These are phyloP conservation scores for Ophiostoma triangulosporum DNA, from an alignment of 2,329 filamentous ascomycete genomes.

Conservation along the genomic window DNA sequence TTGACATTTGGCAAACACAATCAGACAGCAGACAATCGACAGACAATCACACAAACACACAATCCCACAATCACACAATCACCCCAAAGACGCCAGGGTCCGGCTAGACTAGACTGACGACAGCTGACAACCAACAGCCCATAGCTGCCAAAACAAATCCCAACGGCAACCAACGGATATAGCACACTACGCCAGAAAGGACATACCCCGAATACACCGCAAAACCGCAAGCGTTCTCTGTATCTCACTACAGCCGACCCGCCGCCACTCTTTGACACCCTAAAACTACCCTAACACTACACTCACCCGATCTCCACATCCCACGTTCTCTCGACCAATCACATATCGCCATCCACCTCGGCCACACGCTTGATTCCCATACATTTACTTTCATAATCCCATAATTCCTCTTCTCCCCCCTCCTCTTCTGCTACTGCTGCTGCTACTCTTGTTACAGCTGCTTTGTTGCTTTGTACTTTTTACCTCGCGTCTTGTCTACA, in stretches of 20 bases:
- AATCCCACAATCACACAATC: too few relatives aligned
- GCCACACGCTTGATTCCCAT: neutral
- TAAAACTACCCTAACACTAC: neutral
- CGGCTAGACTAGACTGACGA: too few relatives aligned
- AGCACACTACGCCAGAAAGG: neutral
- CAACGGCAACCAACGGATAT: neutral
- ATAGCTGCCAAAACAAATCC: neutral
- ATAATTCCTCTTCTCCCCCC: neutral
- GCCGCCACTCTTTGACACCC: slow-evolving; percentile 2
- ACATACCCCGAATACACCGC: neutral
- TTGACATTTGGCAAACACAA: too few relatives aligned
- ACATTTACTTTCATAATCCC: neutral
- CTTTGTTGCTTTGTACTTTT: slow-evolving; percentile 1
- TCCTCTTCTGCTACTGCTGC: neutral
- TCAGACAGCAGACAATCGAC: neutral
- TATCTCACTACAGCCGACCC: neutral
- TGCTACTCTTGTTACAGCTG: neutral
- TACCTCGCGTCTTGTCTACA: too few relatives aligned
- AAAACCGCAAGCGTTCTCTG: neutral
- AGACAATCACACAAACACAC: neutral
- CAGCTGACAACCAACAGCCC: neutral
- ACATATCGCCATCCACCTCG: neutral
- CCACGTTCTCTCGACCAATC: slow-evolving; percentile 6
- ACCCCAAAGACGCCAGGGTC: too few relatives aligned
- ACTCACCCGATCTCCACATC: slow-evolving; percentile 5